Evolutionary conservation across 2,329 filamentous ascomycete species (phyloP).

Genomic region (Diaporthe sp.): DNA sequence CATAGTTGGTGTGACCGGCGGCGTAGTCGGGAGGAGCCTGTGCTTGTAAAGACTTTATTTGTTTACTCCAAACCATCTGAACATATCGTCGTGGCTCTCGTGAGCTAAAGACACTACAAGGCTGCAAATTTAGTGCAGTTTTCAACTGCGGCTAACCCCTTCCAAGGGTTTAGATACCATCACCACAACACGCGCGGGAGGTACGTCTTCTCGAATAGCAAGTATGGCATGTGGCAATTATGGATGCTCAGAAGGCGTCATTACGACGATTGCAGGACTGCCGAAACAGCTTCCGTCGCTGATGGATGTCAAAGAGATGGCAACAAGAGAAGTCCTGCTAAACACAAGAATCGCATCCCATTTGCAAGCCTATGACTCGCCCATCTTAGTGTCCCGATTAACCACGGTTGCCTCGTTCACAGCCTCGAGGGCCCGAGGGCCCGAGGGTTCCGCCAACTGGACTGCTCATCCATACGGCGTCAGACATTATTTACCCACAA

Average conservation of each 20-base stretch:
- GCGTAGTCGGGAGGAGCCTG: constrained; percentile 1
- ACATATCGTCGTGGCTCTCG: not conserved
- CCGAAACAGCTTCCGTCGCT: not conserved
- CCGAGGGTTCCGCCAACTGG: not conserved
- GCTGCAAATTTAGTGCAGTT: not conserved
- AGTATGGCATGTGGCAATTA: not conserved
- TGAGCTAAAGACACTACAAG: not conserved
- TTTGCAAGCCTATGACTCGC: not conserved
- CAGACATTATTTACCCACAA: not conserved
- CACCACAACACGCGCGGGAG: not conserved
- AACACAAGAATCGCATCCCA: not conserved
- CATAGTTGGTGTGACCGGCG: not conserved
- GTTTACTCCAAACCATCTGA: not conserved
- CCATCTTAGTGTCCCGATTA: not conserved
- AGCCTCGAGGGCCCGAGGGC: not conserved
- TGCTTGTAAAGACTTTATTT: not conserved
- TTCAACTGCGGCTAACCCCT: not conserved
- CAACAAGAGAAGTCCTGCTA: not conserved
- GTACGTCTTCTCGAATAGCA: not conserved
- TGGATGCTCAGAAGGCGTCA: no score
- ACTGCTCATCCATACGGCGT: not conserved
- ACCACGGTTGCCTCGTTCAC: not conserved
- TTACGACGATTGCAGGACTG: no score
- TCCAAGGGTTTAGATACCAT: no score
- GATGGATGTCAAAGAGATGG: not conserved